Base-by-base conservation (phyloP, 164 flowering plant species). In the Tetracentron sinense region DNA sequence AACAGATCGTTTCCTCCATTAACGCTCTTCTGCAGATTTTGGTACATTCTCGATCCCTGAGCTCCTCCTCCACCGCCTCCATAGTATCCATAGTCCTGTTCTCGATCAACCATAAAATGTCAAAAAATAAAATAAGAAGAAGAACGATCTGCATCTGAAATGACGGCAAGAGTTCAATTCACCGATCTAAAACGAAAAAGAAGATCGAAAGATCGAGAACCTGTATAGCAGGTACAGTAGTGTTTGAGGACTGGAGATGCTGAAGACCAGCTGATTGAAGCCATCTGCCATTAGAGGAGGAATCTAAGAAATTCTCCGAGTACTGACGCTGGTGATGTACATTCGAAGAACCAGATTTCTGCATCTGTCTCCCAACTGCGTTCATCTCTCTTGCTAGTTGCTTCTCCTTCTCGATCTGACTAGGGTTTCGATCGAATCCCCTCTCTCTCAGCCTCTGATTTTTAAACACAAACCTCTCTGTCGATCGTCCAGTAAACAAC, bases 311-410 rank as follows among this genome's bases (percentile, higher is more conserved):
- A 73, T 87, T 77, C 26, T 90, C 93, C 1, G 96, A 85, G 75
- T 83, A 82, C 66, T 90, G 93, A 15, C 96, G 77, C 71, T 90
- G 96, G 69, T 89, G 96, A 63, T 90, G 86, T 6, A 67, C 81
- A 55, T 71, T 70, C 15, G 88, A 55, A 4, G 84, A 53, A 49
- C 85, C 81, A 61, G 96, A 85, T 85, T 88, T 82, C 81, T 68
- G 72, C 78, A 70, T 69, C 63, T 82, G 86, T 31, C 89, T 70
- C 25, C 90, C 88, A 7, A 78, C 72, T 17, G 79, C 83, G 67
- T 88, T 82, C 89, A 86, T 87, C 56, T 72, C 60, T n/a, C n/a
- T n/a, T n/a, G n/a, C n/a, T n/a, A n/a, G n/a, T 65, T 68, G 25
- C 53, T 21, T 20, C 58, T 65, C 58, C 42, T 72, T 27, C 42